Evolutionary conservation across 495 filamentous ascomycete species (phyloP), one percentile per base, ranked within the genome.

Genomic region (Aspergillus ellipticus): DNA sequence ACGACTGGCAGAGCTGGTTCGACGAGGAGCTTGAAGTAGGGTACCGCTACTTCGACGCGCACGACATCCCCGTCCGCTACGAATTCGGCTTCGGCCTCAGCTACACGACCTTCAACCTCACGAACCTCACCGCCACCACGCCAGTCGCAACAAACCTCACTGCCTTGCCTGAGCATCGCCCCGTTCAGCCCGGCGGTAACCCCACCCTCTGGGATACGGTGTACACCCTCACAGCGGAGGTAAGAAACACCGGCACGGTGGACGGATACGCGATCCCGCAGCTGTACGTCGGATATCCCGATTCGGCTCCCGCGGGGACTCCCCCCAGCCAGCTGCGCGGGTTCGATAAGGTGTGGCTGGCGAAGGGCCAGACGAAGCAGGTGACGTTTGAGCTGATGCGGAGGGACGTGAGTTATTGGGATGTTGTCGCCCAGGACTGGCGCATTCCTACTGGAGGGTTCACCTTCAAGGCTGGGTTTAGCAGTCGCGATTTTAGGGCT

Each of bases 401-500:
- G 59, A 74, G 83, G 50, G 90, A 94, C 64, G 42, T 87, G 26
- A 85, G 81, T 66, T 94, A 89, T 60, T 96, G 90, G 90, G 81
- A 86, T 63, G 78, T 83, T 3, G 68, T 66, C 51, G 62, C 59
- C 60, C 85, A 88, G 74, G 92, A 92, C 64, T 96, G 90, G 90
- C 79, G 82, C 2, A 79, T 96, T 69, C 68, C 80, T 2, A 42
- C 19, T 48, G 70, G 60, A 26, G 49, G 54, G 26, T 73, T 67
- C 31, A 57, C 59, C 24, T 65, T 71, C 47, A 50, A 61, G 29
- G 66, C 56, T 15, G 66, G 66, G 0, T 58, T 57, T 29, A 66
- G 63, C 16, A 64, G 61, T 48, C 59, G 61, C 10, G 66, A 68
- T 53, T 52, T 68, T 26, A 41, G 48, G 31, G 43, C 43, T 5